These are phyloP conservation scores for Talaromyces sp. DNA, from an alignment of 2,329 filamentous ascomycete genomes.

Conservation along the genomic window DNA sequence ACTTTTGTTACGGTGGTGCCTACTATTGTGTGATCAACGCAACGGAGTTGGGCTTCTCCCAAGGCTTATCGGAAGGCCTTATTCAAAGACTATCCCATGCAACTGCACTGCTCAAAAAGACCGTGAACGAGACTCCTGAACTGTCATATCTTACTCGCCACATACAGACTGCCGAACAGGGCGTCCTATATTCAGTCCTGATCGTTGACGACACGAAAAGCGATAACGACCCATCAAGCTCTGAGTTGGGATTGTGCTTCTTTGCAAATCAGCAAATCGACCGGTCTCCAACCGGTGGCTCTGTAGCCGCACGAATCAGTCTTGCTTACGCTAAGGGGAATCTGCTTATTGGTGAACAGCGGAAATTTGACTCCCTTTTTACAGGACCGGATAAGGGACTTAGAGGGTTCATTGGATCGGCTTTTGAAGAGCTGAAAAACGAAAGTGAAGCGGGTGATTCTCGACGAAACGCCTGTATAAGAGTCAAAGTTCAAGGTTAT, in stretches of 20 bases:
- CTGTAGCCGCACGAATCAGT: slow-evolving; percentile 37
- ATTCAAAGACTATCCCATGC: background rate
- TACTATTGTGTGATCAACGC: slow-evolving; percentile 1
- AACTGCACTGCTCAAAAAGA: slow-evolving; percentile 6
- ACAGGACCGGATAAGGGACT: background rate
- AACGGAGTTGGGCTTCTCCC: background rate
- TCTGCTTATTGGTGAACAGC: background rate
- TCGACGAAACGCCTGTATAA: background rate
- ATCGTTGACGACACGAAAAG: slow-evolving; percentile 29
- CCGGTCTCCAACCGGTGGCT: slow-evolving; percentile 39
- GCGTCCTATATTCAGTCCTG: slow-evolving; percentile 39
- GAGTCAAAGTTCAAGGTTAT: slow-evolving; percentile 2
- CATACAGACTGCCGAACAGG: background rate
- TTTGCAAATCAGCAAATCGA: slow-evolving; percentile 49
- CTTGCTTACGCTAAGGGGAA: slow-evolving; percentile 33
- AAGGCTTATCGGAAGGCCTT: background rate
- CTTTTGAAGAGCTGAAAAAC: background rate
- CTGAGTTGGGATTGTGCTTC: slow-evolving; percentile 45
- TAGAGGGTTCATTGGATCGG: background rate
- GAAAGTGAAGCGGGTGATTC: background rate
- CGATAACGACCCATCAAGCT: slow-evolving; percentile 5
- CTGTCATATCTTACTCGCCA: slow-evolving; percentile 30
- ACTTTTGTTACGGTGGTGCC: background rate
- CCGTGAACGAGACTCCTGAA: slow-evolving; percentile 31
- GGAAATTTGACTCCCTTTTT: background rate